Conservation (phyloP, 306 rosid species). For the Rosa persica region DNA sequence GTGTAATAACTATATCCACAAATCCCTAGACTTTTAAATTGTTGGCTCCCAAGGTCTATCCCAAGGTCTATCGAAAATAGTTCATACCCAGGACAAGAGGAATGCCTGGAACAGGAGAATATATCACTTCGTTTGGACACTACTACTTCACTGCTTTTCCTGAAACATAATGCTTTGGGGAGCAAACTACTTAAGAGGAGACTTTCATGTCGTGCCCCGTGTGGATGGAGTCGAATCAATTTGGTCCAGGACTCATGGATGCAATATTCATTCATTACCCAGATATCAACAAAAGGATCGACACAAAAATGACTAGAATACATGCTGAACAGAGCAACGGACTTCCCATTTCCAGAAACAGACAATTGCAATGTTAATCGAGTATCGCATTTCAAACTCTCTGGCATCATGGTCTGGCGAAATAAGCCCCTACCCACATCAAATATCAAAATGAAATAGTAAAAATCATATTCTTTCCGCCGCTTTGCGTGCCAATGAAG, state of each 20-base stretch:
- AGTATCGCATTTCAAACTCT: background rate
- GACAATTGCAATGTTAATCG: background rate
- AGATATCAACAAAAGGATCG: background rate
- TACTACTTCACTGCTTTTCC: background rate
- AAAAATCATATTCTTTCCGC: background rate
- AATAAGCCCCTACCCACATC: background rate
- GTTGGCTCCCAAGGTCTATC: background rate
- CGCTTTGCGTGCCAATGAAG: background rate
- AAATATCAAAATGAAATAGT: background rate
- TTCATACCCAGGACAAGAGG: background rate
- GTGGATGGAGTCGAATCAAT: background rate
- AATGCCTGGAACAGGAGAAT: background rate
- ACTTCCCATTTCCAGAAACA: background rate
- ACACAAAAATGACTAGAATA: background rate
- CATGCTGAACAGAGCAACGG: background rate
- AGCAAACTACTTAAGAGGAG: background rate
- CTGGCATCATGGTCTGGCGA: background rate
- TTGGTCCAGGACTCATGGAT: slow-evolving; percentile 3
- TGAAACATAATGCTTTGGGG: background rate
- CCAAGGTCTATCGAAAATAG: background rate
- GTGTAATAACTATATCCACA: background rate
- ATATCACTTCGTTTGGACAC: background rate
- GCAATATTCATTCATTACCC: slow-evolving; percentile 1
- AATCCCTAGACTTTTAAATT: background rate
- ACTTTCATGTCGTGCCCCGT: background rate